Conservation (phyloP, 2,329 filamentous ascomycete species). For the Calonectria naviculata region DNA sequence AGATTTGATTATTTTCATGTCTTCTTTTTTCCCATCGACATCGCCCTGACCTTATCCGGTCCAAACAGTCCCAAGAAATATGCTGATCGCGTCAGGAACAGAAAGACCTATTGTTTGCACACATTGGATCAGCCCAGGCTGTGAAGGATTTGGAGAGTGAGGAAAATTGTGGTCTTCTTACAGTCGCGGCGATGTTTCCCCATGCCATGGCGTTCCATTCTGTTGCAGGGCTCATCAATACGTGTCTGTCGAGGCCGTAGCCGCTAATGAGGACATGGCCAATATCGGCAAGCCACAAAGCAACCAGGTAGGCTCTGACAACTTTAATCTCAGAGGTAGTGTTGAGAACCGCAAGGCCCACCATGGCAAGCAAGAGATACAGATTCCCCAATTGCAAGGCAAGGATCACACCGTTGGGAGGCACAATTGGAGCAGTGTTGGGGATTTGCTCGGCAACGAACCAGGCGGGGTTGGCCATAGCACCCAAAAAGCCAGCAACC, state of each 20-base stretch:
- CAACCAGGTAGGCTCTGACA: constrained; percentile 74
- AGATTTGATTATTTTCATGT: constrained; percentile 22
- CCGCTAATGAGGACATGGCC: constrained; percentile 73
- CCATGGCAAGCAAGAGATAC: constrained; percentile 73
- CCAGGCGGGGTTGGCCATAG: constrained; percentile 66
- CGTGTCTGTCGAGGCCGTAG: constrained; percentile 67
- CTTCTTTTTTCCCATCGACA: constrained; percentile 39
- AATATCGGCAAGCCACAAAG: constrained; percentile 73
- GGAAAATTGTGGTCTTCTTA: constrained; percentile 46
- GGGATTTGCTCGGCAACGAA: constrained; percentile 73
- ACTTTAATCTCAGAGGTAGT: constrained; percentile 73
- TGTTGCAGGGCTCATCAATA: constrained; percentile 60
- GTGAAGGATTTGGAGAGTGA: neutral
- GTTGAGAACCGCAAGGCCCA: constrained; percentile 73
- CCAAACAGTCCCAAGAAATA: constrained; percentile 73
- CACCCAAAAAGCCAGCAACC: constrained; percentile 67
- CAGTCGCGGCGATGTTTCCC: constrained; percentile 77
- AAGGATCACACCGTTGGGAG: constrained; percentile 64
- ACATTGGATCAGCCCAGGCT: neutral
- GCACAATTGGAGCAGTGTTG: constrained; percentile 47
- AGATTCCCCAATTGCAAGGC: constrained; percentile 77
- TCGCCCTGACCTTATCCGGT: constrained; percentile 45
- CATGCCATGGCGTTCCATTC: constrained; percentile 78
- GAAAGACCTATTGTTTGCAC: constrained; percentile 53
- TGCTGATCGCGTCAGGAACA: constrained; percentile 66